Conservation (phyloP, 2,329 filamentous ascomycete genomes). For the Dothiorella sarmentorum region DNA sequence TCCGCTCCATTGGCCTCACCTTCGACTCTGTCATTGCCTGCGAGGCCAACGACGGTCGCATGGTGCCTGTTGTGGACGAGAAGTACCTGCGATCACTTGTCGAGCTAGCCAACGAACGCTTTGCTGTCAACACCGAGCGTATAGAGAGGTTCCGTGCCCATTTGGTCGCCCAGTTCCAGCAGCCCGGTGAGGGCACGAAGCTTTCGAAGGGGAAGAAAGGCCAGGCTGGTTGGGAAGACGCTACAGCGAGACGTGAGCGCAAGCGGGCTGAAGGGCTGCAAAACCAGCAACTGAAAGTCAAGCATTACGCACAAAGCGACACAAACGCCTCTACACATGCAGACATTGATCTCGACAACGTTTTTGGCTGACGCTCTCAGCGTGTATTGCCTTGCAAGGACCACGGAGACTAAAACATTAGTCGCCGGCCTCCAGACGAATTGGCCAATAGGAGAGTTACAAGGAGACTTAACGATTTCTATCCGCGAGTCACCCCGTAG, state of each 20-base stretch:
- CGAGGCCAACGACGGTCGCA: constrained; percentile 35
- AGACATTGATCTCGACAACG: constrained; percentile 9
- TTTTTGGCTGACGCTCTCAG: constrained; percentile 10
- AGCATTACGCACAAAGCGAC: background rate
- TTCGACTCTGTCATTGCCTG: constrained; percentile 78
- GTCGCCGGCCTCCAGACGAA: background rate
- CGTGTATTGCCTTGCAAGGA: background rate
- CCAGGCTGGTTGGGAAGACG: constrained; percentile 40
- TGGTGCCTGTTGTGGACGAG: constrained; percentile 55
- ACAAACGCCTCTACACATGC: background rate
- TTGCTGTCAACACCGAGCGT: constrained; percentile 64
- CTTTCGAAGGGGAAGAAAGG: constrained; percentile 28
- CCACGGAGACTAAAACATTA: constrained; percentile 4
- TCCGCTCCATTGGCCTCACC: constrained; percentile 77
- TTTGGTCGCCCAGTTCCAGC: constrained; percentile 36
- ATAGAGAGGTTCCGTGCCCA: constrained; percentile 62
- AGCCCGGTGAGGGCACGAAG: background rate
- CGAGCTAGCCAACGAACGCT: constrained; percentile 69
- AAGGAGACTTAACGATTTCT: constrained; percentile 17
- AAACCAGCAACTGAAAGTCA: constrained; percentile 1
- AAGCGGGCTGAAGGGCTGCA: constrained; percentile 46
- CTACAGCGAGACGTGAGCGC: constrained; percentile 35
- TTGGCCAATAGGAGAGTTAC: constrained; percentile 22
- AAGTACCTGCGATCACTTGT: constrained; percentile 66
- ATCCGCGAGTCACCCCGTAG: constrained; percentile 12